These are phyloP conservation scores for Thamnidium elegans DNA, from an alignment of 192 early-diverging fungal species.

Conservation along the genomic window DNA sequence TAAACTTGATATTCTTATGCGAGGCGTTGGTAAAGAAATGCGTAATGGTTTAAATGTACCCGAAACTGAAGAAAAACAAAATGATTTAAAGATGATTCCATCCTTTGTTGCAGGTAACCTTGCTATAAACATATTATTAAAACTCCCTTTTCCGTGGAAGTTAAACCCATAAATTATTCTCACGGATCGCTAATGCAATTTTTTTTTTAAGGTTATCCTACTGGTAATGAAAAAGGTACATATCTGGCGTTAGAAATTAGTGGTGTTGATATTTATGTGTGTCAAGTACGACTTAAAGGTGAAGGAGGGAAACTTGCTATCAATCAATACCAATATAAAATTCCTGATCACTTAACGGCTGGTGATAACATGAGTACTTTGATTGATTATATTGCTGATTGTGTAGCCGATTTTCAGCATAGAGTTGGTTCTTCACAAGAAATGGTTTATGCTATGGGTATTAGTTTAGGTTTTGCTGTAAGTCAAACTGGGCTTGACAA, in stretches of 20 bases:
- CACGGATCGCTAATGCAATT: slow-evolving; percentile 42
- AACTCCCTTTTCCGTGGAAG: too few relatives aligned
- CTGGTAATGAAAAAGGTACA: slow-evolving; percentile 82
- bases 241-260: slow-evolving; percentile 91
- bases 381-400: slow-evolving; percentile 80
- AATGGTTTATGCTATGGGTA: slow-evolving; percentile 48
- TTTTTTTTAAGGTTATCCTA: slow-evolving; percentile 56
- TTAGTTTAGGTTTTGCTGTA: slow-evolving; percentile 46
- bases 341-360: slow-evolving; percentile 62
- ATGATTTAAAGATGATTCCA: slow-evolving; percentile 77
- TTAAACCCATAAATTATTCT: neutral
- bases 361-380: slow-evolving; percentile 48
- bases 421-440: slow-evolving; percentile 37
- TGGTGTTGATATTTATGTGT: slow-evolving; percentile 89
- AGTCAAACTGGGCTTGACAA: slow-evolving; percentile 63
- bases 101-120: slow-evolving; percentile 72
- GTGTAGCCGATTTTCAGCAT: slow-evolving; percentile 38
- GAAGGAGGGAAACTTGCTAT: slow-evolving; percentile 66
- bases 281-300: slow-evolving; percentile 79
- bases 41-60: slow-evolving; percentile 40
- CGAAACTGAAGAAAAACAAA: slow-evolving; percentile 27
- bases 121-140: too few relatives aligned
- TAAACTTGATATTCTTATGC: slow-evolving; percentile 32
- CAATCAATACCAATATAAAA: slow-evolving; percentile 76
- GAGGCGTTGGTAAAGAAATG: slow-evolving; percentile 52